These are phyloP conservation scores for Cordyceps fumosorosea DNA, from an alignment of 2,329 filamentous ascomycete genomes.

Conservation along the genomic window DNA sequence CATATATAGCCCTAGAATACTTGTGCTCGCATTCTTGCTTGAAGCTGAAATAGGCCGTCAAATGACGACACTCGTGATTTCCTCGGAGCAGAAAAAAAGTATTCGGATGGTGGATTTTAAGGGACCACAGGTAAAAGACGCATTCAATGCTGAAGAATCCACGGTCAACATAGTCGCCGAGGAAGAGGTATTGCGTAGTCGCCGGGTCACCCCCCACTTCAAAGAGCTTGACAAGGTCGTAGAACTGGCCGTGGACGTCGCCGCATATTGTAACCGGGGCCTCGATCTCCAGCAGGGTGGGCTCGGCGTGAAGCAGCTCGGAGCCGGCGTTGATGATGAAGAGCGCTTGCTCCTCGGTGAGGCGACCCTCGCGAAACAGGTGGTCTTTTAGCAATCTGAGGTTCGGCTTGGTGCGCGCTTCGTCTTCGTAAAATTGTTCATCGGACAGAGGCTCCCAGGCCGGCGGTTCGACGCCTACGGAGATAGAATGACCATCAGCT, in stretches of 20 bases:
- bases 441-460: conserved; percentile 88
- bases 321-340: conserved; percentile 89
- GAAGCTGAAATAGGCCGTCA: conserved; percentile 99
- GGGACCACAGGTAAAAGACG: conserved; percentile 91
- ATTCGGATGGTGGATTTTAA: conserved; percentile 99
- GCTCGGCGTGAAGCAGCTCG: conserved; percentile 79
- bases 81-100: conserved; percentile 93
- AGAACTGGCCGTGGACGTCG: conserved; percentile 98
- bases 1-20: conserved; percentile 91
- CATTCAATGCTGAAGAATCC: conserved; percentile 99
- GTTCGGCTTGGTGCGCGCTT: conserved; percentile 81
- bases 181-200: conserved; percentile 92
- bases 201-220: conserved; percentile 95
- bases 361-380: conserved; percentile 91
- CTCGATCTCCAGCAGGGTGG: conserved; percentile 97
- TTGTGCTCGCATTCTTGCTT: conserved; percentile 99
- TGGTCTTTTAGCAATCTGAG: conserved; percentile 95
- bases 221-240: conserved; percentile 98
- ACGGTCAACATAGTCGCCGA: conserved; percentile 96
- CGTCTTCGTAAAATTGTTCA: conserved; percentile 88
- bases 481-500: conserved; percentile 2
- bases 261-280: conserved; percentile 97
- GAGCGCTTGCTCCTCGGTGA: conserved; percentile 95
- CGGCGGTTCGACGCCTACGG: conserved; percentile 88
- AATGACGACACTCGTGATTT: conserved; percentile 96